These are phyloP conservation scores for Hortiboletus campestris DNA, from an alignment of 768 basidiomycete genomes.

Conservation along the genomic window DNA sequence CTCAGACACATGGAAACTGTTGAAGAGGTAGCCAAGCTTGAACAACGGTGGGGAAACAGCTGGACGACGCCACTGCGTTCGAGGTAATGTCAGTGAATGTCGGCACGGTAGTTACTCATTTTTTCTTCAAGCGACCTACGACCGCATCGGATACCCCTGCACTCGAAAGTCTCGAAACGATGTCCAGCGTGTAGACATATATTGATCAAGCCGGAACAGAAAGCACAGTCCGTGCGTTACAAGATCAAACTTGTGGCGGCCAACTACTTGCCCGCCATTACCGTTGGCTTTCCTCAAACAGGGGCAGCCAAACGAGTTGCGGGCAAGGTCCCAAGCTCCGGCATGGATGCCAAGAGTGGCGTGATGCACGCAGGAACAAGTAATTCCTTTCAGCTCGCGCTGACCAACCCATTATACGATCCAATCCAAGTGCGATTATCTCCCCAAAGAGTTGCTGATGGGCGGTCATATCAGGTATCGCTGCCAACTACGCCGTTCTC, in stretches of 20 bases:
- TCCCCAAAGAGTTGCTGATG: conserved; percentile 57
- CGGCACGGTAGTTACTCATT: background rate
- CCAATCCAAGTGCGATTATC: conserved; percentile 90
- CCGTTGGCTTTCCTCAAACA: conserved; percentile 63
- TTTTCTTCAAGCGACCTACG: conserved; percentile 61
- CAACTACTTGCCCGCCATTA: conserved; percentile 89
- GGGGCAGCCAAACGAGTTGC: conserved; percentile 37
- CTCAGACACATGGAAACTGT: conserved; percentile 61
- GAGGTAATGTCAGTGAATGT: conserved; percentile 39
- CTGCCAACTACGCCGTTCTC: conserved; percentile 77
- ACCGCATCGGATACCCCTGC: conserved; percentile 88
- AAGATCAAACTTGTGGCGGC: conserved; percentile 98
- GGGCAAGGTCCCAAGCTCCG: conserved; percentile 36
- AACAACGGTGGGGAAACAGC: conserved; percentile 79
- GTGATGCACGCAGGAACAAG: conserved; percentile 70
- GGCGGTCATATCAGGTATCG: conserved; percentile 63
- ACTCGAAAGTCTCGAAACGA: conserved; percentile 92
- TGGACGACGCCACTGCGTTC: conserved; percentile 70
- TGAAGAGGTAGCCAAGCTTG: conserved; percentile 64
- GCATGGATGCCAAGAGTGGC: conserved; percentile 37
- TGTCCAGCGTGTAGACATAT: conserved; percentile 94
- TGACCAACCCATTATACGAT: conserved; percentile 96
- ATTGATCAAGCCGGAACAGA: conserved; percentile 97
- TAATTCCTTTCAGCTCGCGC: conserved; percentile 84
- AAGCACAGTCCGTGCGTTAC: conserved; percentile 89